Conservation (phyloP, 192 early-diverging fungal species). For the Chytriomyces hyalinus region DNA sequence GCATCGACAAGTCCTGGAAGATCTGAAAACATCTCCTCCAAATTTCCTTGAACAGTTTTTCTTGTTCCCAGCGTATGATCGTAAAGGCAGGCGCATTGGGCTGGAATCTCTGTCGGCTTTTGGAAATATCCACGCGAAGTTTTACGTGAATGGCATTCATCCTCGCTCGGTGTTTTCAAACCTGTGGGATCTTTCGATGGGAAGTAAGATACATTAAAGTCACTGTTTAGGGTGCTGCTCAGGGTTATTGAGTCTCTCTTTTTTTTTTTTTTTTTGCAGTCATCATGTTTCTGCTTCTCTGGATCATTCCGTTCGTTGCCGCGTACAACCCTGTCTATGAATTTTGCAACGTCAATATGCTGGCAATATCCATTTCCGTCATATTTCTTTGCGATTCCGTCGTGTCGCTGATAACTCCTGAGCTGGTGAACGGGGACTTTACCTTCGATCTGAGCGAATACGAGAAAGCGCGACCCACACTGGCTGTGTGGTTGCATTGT, state of each 20-base stretch:
- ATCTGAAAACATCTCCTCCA: too few species aligned
- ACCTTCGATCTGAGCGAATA: not conserved
- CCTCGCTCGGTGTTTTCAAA: slow-evolving; percentile 1
- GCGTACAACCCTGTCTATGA: not conserved
- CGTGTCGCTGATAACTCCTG: not conserved
- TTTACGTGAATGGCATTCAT: slow-evolving; percentile 17
- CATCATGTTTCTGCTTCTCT: not conserved
- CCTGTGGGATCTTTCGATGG: slow-evolving; percentile 3
- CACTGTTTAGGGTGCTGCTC: not conserved
- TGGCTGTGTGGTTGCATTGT: not conserved
- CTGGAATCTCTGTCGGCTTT: not conserved
- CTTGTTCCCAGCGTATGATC: slow-evolving; percentile 13
- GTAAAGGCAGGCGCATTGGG: not conserved
- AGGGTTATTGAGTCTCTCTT: not conserved
- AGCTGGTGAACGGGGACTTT: not conserved
- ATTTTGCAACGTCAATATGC: too few species aligned
- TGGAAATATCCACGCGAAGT: not conserved
- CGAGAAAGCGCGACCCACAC: not conserved
- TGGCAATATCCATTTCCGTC: too few species aligned
- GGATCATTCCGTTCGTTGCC: slow-evolving; percentile 9
- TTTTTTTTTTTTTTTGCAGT: not conserved
- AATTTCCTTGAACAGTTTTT: not conserved
- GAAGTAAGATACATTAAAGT: not conserved
- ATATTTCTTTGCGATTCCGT: not conserved
- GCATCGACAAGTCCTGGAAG: too few species aligned